Evolutionary conservation across 768 basidiomycete genomes (phyloP), one percentile per base, ranked within the genome.

Genomic region (Termitomyces titanicus): DNA sequence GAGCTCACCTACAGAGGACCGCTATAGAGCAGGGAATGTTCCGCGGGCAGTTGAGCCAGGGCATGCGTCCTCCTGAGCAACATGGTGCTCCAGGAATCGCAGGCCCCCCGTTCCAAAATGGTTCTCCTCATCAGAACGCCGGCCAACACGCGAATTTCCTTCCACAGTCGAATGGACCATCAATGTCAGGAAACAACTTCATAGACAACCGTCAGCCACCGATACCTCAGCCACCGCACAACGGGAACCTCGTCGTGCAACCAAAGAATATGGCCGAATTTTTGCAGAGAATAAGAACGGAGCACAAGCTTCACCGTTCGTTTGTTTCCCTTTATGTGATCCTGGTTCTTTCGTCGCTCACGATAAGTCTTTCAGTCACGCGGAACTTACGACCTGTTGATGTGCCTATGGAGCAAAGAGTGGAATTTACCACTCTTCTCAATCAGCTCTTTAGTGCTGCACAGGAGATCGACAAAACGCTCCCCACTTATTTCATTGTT

Each of bases 351-450:
- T 31, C 40, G 9, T 50, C 15, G 2, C 20, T 34, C 37, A 22
- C 13, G 10, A 18, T 29, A 15, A 33, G 55, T 37, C 31, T 20
- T 39, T 20, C 39, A 80, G 80, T 64, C 27, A 64, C 76, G 39
- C 66, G 63, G 7, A 65, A 60, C 43, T 73, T 77, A 64, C 49
- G 62, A 9, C 46, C 61, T 8, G 63, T 73, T 17, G 74, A 76
- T 17, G 61, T 88, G 25, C 74, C 83, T 5, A 71, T 76, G 9
- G 81, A 83, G 1, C 83, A 83, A 54, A 75, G 80, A 42, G 54
- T 71, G 40, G 83, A 83, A 51, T 89, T 79, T 60, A 78, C 74
- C 50, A 62, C 64, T 22, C 39, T 78, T 5, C 70, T 88, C 27
- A 83, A 85, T 47, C 73, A 78, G 34, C 63, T 84, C 15, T 66